Evolutionary conservation across 2,329 filamentous ascomycete species (phyloP).

Genomic region (Trichoderma brevicompactum): DNA sequence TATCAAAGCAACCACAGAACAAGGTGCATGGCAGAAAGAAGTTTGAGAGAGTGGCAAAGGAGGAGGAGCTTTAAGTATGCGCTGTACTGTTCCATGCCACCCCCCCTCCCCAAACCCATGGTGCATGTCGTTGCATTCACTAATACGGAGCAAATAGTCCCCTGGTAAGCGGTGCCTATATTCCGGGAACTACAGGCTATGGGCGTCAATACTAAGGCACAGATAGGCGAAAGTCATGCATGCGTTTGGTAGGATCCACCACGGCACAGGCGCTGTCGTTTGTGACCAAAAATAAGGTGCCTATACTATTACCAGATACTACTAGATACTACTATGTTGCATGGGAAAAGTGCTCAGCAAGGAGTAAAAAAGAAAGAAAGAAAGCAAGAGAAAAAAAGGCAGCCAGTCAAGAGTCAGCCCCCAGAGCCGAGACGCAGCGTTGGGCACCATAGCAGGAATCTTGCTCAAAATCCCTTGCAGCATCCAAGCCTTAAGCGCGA

Average conservation of each 20-base stretch:
- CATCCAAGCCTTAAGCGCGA: background rate
- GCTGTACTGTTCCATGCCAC: background rate
- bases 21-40: background rate
- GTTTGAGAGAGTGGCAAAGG: slow-evolving; percentile 9
- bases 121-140: too few species aligned
- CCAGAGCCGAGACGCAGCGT: background rate
- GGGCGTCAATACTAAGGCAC: background rate
- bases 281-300: background rate
- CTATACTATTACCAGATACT: too few species aligned
- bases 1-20: slow-evolving; percentile 12
- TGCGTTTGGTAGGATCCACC: slow-evolving; percentile 6
- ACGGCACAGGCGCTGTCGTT: slow-evolving; percentile 14
- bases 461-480: too few species aligned
- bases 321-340: too few species aligned
- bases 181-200: too few species aligned
- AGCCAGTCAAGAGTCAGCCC: slow-evolving; percentile 1
- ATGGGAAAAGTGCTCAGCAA: background rate
- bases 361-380: background rate
- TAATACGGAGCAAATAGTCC: too few species aligned
- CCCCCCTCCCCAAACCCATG: too few species aligned
- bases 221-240: background rate
- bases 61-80: background rate
- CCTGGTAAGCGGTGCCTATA: too few species aligned
- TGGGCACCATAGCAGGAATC: background rate
- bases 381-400: background rate